These are phyloP conservation scores for Rhizoclosmatium globosum DNA, from an alignment of 192 early-diverging fungal genomes.

Conservation along the genomic window DNA sequence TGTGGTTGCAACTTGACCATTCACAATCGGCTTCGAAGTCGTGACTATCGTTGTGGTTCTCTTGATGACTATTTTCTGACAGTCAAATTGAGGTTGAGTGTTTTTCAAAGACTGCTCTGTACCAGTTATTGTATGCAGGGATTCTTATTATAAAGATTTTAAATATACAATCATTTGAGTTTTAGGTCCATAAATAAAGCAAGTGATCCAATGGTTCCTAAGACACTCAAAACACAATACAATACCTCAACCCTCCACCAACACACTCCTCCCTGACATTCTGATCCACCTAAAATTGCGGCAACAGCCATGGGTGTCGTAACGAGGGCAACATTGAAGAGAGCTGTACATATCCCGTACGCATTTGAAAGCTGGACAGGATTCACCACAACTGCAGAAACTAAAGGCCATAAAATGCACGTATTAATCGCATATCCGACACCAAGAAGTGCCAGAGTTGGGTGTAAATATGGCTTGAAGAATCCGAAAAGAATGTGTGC, in stretches of 20 bases:
- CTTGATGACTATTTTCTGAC: no score
- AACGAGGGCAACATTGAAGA: conserved; percentile 57
- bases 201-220: no score
- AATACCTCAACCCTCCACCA: not conserved
- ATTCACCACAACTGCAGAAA: not conserved
- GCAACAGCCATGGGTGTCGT: conserved; percentile 56
- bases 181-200: no score
- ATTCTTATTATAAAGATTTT: no score
- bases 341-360: conserved; percentile 53
- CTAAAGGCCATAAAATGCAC: not conserved
- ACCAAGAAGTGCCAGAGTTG: conserved; percentile 61
- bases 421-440: conserved; percentile 61
- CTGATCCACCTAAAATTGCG: conserved; percentile 44
- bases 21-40: no score
- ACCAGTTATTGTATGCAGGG: no score
- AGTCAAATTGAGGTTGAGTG: no score
- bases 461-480: conserved; percentile 51
- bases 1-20: no score
- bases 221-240: no score
- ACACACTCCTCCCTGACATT: not conserved
- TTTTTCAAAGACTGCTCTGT: no score
- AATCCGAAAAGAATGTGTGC: conserved; percentile 63
- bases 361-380: conserved; percentile 15
- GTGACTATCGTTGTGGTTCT: no score
- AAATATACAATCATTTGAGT: no score